phyloP scores from a whole-genome alignment of 2,329 filamentous ascomycete genomes.

The Stachybotrys echinatus region DNA sequence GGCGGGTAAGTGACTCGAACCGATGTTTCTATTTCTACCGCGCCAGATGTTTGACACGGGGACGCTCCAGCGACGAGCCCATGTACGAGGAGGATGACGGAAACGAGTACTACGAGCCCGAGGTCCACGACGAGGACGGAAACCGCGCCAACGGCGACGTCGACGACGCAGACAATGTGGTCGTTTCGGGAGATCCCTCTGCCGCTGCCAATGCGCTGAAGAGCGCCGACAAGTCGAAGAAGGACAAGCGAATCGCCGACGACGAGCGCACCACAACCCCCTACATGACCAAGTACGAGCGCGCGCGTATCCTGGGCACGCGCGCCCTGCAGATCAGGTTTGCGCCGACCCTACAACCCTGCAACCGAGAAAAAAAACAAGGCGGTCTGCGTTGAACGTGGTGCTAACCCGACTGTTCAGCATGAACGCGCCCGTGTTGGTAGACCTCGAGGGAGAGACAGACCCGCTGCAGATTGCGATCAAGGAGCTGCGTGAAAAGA shows the following conservation, averaged over 20 bases:
- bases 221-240: slow-evolving; percentile 50
- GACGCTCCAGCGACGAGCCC: slow-evolving; percentile 54
- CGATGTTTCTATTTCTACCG: slow-evolving; percentile 20
- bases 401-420: slow-evolving; percentile 39
- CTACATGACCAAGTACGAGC: slow-evolving; percentile 99
- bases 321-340: slow-evolving; percentile 94
- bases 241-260: slow-evolving; percentile 85
- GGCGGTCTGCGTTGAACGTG: background rate
- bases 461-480: slow-evolving; percentile 96
- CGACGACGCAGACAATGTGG: slow-evolving; percentile 53
- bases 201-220: slow-evolving; percentile 51
- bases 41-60: background rate
- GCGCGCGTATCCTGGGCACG: slow-evolving; percentile 87
- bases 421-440: slow-evolving; percentile 95
- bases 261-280: slow-evolving; percentile 88
- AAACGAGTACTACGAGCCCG: slow-evolving; percentile 49
- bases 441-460: slow-evolving; percentile 95
- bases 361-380: too few species aligned
- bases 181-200: slow-evolving; percentile 57
- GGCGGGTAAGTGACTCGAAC: slow-evolving; percentile 42
- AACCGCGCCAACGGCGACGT: slow-evolving; percentile 47
- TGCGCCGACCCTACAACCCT: slow-evolving; percentile 23
- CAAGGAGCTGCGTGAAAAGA: slow-evolving; percentile 97
- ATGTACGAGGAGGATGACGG: slow-evolving; percentile 67
- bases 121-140: slow-evolving; percentile 49